These are phyloP conservation scores for Dendrothele bispora DNA, from an alignment of 768 basidiomycete species.

Conservation along the genomic window DNA sequence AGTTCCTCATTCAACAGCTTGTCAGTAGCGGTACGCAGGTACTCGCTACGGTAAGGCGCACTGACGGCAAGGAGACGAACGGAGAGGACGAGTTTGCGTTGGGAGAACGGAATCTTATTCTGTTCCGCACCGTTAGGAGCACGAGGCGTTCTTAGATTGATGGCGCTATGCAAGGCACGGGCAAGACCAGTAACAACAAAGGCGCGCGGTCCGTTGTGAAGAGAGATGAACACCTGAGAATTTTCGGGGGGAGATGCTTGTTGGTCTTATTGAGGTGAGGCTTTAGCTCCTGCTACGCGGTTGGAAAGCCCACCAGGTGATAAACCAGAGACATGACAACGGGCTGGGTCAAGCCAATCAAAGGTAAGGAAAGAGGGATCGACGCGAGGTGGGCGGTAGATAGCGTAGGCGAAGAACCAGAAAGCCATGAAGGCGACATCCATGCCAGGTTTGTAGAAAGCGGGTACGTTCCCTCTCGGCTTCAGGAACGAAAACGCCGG, in stretches of 20 bases:
- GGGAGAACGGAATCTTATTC: conserved; percentile 90
- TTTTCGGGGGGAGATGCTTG: conserved; percentile 75
- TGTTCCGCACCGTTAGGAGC: conserved; percentile 89
- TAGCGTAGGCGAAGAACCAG: conserved; percentile 67
- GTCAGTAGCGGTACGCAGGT: conserved; percentile 73
- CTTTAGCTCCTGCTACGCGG: conserved; percentile 76
- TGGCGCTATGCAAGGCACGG: conserved; percentile 90
- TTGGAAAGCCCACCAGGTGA: conserved; percentile 79
- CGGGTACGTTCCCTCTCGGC: conserved; percentile 60
- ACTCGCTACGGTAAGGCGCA: conserved; percentile 93
- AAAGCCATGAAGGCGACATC: conserved; percentile 86
- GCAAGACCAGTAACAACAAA: conserved; percentile 94
- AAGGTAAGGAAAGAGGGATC: conserved; percentile 89
- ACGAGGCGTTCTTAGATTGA: conserved; percentile 84
- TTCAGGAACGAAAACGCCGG: conserved; percentile 70
- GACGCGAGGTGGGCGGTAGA: conserved; percentile 86
- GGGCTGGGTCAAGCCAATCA: conserved; percentile 96
- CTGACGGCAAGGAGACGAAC: conserved; percentile 93
- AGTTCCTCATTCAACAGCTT: conserved; percentile 78
- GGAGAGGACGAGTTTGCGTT: conserved; percentile 91
- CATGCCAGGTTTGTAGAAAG: conserved; percentile 80
- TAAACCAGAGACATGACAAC: conserved; percentile 74
- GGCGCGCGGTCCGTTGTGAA: conserved; percentile 88
- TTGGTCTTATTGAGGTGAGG: conserved; percentile 86
- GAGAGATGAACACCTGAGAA: conserved; percentile 81